Conservation (phyloP, 1,284 basidiomycete genomes). For the Phenoliferia sp. region DNA sequence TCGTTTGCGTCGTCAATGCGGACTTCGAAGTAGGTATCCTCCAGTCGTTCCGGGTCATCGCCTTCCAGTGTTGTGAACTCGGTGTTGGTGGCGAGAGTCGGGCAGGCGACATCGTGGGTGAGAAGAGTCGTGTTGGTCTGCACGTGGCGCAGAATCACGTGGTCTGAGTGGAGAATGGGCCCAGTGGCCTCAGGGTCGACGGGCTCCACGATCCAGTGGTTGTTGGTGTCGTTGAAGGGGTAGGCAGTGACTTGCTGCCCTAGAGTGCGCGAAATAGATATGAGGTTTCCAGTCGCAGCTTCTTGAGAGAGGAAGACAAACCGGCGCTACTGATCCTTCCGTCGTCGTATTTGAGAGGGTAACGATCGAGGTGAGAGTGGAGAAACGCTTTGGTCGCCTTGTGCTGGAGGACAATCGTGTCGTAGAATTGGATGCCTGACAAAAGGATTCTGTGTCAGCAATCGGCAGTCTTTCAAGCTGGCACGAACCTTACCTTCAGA, state of each 20-base stretch:
- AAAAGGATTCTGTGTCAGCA: background rate
- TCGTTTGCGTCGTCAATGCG: slow-evolving; percentile 65
- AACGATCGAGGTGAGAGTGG: slow-evolving; percentile 85
- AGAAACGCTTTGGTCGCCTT: slow-evolving; percentile 88
- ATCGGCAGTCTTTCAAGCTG: background rate
- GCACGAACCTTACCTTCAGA: slow-evolving; percentile 64
- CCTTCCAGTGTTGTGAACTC: slow-evolving; percentile 89
- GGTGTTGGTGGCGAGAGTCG: slow-evolving; percentile 95
- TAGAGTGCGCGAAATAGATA: slow-evolving; percentile 41
- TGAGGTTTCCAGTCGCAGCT: background rate
- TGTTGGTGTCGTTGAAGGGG: slow-evolving; percentile 87
- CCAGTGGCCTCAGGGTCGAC: slow-evolving; percentile 58
- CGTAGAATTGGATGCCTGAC: slow-evolving; percentile 86
- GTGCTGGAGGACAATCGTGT: slow-evolving; percentile 81
- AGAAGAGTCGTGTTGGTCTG: slow-evolving; percentile 76
- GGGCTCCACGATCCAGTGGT: slow-evolving; percentile 91
- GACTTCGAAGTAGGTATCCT: slow-evolving; percentile 77
- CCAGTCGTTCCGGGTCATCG: slow-evolving; percentile 56
- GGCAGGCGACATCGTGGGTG: slow-evolving; percentile 96
- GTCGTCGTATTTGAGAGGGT: slow-evolving; percentile 92
- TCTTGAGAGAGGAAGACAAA: background rate
- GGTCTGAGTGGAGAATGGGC: slow-evolving; percentile 79
- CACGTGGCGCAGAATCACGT: slow-evolving; percentile 83
- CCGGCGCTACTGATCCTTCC: slow-evolving; percentile 68
- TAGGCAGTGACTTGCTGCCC: slow-evolving; percentile 99